phyloP scores from a whole-genome alignment of 2,329 filamentous ascomycete species.

The Talaromyces sp. region DNA sequence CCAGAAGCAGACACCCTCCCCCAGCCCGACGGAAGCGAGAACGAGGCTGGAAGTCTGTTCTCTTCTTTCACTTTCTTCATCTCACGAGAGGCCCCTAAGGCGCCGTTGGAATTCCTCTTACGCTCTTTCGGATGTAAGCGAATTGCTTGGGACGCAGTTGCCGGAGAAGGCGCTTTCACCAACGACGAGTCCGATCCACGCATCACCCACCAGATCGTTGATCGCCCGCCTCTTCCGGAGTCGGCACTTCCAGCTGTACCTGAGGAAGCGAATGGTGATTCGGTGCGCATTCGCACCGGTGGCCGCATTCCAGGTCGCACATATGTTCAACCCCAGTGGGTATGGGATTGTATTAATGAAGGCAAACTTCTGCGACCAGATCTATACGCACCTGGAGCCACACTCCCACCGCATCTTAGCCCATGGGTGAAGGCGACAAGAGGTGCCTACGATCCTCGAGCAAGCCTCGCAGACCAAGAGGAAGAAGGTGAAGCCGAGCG shows the following conservation, averaged over 20 bases:
- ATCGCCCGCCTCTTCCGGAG: conserved; percentile 71
- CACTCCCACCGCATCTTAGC: conserved; percentile 88
- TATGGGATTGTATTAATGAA: conserved; percentile 95
- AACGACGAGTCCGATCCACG: conserved; percentile 79
- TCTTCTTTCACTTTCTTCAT: conserved; percentile 86
- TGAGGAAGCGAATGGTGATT: conserved; percentile 43
- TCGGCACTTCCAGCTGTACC: conserved; percentile 47
- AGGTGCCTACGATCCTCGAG: conserved; percentile 87
- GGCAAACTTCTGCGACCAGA: conserved; percentile 83
- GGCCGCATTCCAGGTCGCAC: conserved; percentile 83
- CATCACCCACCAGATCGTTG: conserved; percentile 96
- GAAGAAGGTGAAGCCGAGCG: conserved; percentile 78
- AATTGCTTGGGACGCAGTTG: conserved; percentile 87
- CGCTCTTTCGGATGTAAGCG: conserved; percentile 93
- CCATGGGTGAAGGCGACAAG: conserved; percentile 87
- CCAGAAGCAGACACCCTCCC: conserved; percentile 80
- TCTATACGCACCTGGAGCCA: conserved; percentile 82
- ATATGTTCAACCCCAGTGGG: conserved; percentile 96
- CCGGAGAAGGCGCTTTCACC: conserved; percentile 90
- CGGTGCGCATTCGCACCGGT: conserved; percentile 53
- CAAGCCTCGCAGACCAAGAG: conserved; percentile 82
- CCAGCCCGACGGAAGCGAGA: conserved; percentile 68
- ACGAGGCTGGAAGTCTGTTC: conserved; percentile 72
- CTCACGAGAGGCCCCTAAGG: conserved; percentile 86
- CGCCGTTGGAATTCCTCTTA: conserved; percentile 87